Conservation (phyloP, 2,329 filamentous ascomycete species). For the Fusarium pilosicola region DNA sequence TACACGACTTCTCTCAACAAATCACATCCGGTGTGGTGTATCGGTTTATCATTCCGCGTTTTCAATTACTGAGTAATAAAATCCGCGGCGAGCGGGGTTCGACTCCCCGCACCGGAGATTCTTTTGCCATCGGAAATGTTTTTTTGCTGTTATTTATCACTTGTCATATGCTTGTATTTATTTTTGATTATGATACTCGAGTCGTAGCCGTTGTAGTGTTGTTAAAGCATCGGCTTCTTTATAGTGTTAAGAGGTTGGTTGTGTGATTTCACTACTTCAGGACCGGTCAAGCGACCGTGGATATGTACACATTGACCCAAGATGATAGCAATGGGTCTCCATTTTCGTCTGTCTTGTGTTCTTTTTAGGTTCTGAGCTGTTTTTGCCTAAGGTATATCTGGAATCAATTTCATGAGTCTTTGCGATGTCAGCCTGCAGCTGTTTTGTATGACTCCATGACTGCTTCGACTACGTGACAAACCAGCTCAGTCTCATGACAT, state of each 20-base stretch:
- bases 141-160: neutral
- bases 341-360: no score
- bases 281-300: neutral
- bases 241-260: no score
- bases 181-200: neutral
- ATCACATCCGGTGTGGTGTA: slow-evolving; percentile 26
- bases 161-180: neutral
- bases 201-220: neutral
- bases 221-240: no score
- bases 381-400: neutral
- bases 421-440: neutral
- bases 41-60: slow-evolving; percentile 31
- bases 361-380: neutral
- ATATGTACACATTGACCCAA: accelerated
- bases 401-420: neutral
- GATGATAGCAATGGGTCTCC: accelerated
- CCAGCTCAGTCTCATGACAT: no score
- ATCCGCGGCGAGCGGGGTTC: slow-evolving; percentile 28
- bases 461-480: neutral
- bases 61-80: neutral
- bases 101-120: slow-evolving; percentile 25
- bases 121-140: neutral
- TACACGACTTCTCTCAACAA: accelerated
- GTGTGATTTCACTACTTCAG: neutral
- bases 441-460: neutral